Percentiles rank a stretch among this genome's conserved stretches.
Conservation (phyloP, 257 asterid species). For the Nicotiana paniculata region DNA sequence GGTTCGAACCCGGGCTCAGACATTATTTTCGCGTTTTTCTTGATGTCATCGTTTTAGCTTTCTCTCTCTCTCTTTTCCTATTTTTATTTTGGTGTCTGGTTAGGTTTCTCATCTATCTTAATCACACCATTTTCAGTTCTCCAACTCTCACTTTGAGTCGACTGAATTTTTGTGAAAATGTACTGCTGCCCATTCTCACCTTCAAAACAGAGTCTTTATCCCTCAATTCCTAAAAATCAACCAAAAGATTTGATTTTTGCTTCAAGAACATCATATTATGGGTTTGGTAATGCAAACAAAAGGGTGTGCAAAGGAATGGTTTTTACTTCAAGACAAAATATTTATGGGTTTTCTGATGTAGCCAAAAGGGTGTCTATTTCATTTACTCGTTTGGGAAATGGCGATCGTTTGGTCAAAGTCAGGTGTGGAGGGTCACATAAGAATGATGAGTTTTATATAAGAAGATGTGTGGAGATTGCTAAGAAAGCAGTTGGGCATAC, state of each 20-base stretch:
- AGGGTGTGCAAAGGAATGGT: constrained; percentile 24
- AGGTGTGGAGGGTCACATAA: constrained; percentile 29
- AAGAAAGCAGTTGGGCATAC: constrained; percentile 71
- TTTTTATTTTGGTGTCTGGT: neutral
- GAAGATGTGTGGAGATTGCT: constrained; percentile 87
- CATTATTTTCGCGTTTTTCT: neutral
- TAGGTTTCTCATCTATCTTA: neutral
- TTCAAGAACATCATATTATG: constrained; percentile 21
- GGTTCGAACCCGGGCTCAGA: constrained; percentile 38
- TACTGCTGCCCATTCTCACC: constrained; percentile 18
- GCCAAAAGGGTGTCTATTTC: constrained; percentile 32
- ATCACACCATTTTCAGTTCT: neutral
- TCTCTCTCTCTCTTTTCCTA: neutral
- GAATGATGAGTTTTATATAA: constrained; percentile 64
- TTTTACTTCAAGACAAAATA: constrained; percentile 14
- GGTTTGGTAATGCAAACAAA: constrained; percentile 31
- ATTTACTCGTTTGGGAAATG: constrained; percentile 21
- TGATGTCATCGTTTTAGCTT: neutral
- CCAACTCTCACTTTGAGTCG: neutral
- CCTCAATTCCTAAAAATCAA: constrained; percentile 5
- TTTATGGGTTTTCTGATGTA: constrained; percentile 29
- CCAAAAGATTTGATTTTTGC: constrained; percentile 16
- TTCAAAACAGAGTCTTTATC: constrained; percentile 17
- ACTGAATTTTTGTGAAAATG: neutral
- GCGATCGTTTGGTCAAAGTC: constrained; percentile 19